Percentiles rank a stretch among this genome's conserved stretches.
Conservation (phyloP, 2,329 filamentous ascomycete species). For the Sclerotinia minor region DNA sequence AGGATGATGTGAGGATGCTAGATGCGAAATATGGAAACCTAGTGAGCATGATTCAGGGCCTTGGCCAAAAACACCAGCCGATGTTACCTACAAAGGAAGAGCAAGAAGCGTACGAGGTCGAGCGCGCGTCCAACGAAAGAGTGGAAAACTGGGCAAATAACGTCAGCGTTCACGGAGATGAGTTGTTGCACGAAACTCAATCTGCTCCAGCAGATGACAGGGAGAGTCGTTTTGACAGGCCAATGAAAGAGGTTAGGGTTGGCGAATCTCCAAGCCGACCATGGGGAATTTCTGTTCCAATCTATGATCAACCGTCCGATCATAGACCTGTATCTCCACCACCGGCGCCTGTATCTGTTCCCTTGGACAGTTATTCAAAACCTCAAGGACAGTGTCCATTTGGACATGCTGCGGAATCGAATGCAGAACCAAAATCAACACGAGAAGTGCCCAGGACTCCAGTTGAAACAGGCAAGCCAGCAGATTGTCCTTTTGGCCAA, state of each 20-base stretch:
- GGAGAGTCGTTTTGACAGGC: slow-evolving; percentile 76
- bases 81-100: slow-evolving; percentile 67
- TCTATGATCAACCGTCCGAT: slow-evolving; percentile 48
- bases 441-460: slow-evolving; percentile 3
- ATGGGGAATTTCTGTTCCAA: slow-evolving; percentile 85
- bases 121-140: slow-evolving; percentile 62
- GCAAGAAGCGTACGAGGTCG: slow-evolving; percentile 44
- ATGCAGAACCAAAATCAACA: slow-evolving; percentile 15
- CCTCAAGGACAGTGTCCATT: slow-evolving; percentile 37
- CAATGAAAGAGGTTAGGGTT: slow-evolving; percentile 84
- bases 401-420: slow-evolving; percentile 44
- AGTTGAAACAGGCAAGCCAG: slow-evolving; percentile 21
- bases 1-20: slow-evolving; percentile 79
- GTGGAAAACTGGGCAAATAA: slow-evolving; percentile 85
- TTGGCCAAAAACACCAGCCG: slow-evolving; percentile 83
- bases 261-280: slow-evolving; percentile 91
- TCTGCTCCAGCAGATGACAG: slow-evolving; percentile 55
- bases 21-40: slow-evolving; percentile 88
- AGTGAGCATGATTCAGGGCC: slow-evolving; percentile 89
- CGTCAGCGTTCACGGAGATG: slow-evolving; percentile 59
- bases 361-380: slow-evolving; percentile 32
- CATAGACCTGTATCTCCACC: slow-evolving; percentile 56
- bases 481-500: slow-evolving; percentile 54
- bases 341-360: slow-evolving; percentile 49
- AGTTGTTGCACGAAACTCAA: slow-evolving; percentile 43